phyloP scores from a whole-genome alignment of 768 basidiomycete genomes.

The Filobasidium floriforme region DNA sequence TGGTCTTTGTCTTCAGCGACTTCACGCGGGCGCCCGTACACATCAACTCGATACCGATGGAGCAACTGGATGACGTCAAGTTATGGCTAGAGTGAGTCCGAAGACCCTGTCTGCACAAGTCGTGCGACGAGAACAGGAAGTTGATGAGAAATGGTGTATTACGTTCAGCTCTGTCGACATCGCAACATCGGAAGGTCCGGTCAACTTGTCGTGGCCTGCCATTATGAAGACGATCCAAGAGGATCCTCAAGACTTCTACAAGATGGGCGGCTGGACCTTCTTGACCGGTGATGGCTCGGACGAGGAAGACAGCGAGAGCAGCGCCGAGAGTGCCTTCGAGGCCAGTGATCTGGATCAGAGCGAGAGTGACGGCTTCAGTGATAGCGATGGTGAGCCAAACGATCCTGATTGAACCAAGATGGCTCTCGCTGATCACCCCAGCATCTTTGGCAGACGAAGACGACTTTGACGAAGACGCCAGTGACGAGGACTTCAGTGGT shows the following conservation, averaged over 20 bases:
- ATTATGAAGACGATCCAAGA: slow-evolving; percentile 99
- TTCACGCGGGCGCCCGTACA: slow-evolving; percentile 86
- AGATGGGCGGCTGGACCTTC: slow-evolving; percentile 91
- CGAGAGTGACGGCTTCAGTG: slow-evolving; percentile 23
- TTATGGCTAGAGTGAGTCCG: slow-evolving; percentile 89
- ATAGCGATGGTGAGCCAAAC: slow-evolving; percentile 23
- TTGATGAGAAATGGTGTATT: slow-evolving; percentile 1
- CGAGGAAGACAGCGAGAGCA: slow-evolving; percentile 26
- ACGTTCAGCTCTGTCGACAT: slow-evolving; percentile 85
- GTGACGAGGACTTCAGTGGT: slow-evolving; percentile 29
- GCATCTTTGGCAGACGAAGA: slow-evolving; percentile 13
- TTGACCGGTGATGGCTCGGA: slow-evolving; percentile 55
- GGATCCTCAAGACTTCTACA: slow-evolving; percentile 90
- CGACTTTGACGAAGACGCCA: slow-evolving; percentile 35
- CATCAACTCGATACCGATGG: slow-evolving; percentile 88
- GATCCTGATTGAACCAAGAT: not conserved
- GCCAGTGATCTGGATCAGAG: slow-evolving; percentile 50
- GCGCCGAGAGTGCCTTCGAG: slow-evolving; percentile 35
- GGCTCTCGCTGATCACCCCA: slow-evolving; percentile 7
- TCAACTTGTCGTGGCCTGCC: slow-evolving; percentile 95
- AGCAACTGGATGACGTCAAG: slow-evolving; percentile 91
- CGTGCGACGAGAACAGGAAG: not conserved
- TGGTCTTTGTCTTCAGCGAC: slow-evolving; percentile 87
- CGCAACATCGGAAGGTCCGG: slow-evolving; percentile 85
- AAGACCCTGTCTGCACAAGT: not conserved